Evolutionary conservation across 352 stramenopile genomes (phyloP).

Genomic region (Globisporangium parvum): DNA sequence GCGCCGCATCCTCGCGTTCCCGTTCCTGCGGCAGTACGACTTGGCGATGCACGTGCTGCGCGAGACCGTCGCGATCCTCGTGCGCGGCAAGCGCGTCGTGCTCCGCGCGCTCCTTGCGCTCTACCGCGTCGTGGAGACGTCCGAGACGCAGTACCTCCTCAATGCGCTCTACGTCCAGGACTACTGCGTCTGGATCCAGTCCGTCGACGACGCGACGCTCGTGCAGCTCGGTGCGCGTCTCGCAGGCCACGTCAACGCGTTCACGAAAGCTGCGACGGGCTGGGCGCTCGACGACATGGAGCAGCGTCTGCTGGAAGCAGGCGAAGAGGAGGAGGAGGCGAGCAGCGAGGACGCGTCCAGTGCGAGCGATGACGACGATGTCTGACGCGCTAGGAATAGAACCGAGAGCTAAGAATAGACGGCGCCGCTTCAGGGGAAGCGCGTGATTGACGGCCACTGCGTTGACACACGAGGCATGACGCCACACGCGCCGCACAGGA

Average conservation of each 20-base stretch:
- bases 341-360: constrained; percentile 21
- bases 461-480: background rate
- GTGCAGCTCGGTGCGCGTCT: constrained; percentile 30
- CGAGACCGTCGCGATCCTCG: constrained; percentile 86
- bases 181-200: constrained; percentile 88
- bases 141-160: constrained; percentile 94
- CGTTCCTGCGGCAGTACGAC: constrained; percentile 92
- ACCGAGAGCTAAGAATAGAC: background rate
- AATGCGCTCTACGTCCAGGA: constrained; percentile 96
- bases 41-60: constrained; percentile 73
- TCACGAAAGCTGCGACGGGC: constrained; percentile 62
- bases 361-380: constrained; percentile 15
- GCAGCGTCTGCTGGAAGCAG: constrained; percentile 33
- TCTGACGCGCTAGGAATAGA: background rate
- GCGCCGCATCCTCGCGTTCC: constrained; percentile 93
- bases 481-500: too few species aligned
- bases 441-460: background rate
- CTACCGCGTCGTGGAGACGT: constrained; percentile 91
- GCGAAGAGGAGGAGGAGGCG: constrained; percentile 16
- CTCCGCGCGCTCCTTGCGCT: constrained; percentile 89
- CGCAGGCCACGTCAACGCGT: constrained; percentile 19
- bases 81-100: constrained; percentile 82
- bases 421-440: too few species aligned
- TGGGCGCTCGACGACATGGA: constrained; percentile 80
- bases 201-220: constrained; percentile 44